phyloP scores from a whole-genome alignment of 108 stramenopile genomes.

The Cyclostephanos invisitatus region DNA sequence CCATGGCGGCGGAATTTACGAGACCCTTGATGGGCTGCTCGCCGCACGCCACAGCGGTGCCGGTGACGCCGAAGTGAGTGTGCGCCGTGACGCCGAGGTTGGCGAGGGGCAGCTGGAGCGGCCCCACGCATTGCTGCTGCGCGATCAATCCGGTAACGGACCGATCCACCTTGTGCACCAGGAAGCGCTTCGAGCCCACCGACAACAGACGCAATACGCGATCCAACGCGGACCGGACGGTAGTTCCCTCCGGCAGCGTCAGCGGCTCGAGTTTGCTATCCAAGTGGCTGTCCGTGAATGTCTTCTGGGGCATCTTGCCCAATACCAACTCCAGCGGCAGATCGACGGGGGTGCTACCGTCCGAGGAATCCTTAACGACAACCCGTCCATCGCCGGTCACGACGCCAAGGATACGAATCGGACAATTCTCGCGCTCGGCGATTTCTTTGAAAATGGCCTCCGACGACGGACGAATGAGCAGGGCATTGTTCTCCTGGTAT shows the following conservation, averaged over 20 bases:
- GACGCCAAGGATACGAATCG: conserved; percentile 84
- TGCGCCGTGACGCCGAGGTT: conserved; percentile 96
- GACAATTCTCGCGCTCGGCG: conserved; percentile 95
- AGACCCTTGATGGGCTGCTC: conserved; percentile 98
- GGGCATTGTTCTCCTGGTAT: conserved; percentile 99
- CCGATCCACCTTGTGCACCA: conserved; percentile 99
- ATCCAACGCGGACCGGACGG: conserved; percentile 72
- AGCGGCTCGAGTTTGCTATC: conserved; percentile 66
- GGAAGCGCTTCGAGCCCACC: conserved; percentile 98
- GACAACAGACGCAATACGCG: conserved; percentile 93
- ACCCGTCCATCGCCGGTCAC: conserved; percentile 94
- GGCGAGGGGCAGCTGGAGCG: conserved; percentile 95
- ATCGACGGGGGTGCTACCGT: conserved; percentile 94
- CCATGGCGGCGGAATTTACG: conserved; percentile 93
- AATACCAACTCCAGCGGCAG: conserved; percentile 95
- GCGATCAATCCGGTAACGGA: conserved; percentile 98
- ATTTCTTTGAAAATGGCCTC: conserved; percentile 80
- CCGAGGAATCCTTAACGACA: conserved; percentile 88
- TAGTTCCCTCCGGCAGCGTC: conserved; percentile 69
- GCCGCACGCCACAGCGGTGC: conserved; percentile 96
- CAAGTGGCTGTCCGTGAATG: conserved; percentile 80
- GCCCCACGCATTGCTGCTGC: conserved; percentile 99
- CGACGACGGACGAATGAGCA: conserved; percentile 84
- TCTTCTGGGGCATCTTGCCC: conserved; percentile 98
- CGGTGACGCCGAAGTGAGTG: conserved; percentile 91